A percentile compares a stretch with the other conserved stretches of the same genome.
phyloP scores from a whole-genome alignment of 345 rosid species.

The Cardiospermum halicacabum region DNA sequence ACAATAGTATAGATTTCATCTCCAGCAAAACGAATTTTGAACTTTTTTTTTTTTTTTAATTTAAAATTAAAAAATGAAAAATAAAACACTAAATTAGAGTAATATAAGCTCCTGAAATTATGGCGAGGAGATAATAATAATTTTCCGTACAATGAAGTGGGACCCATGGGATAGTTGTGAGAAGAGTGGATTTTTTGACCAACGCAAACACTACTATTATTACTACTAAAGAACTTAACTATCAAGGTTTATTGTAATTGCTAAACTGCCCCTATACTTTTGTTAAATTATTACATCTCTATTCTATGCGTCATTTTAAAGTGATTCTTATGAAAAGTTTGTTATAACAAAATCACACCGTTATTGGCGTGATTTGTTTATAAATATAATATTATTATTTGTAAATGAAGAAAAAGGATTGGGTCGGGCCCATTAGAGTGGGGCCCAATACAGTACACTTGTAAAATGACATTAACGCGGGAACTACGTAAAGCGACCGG shows the following conservation, averaged over 20 bases:
- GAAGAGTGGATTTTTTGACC: not conserved
- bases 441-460: too few species aligned
- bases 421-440: not conserved
- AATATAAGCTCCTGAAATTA: constrained; percentile 15
- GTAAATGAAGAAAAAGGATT: too few species aligned
- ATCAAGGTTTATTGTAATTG: not conserved
- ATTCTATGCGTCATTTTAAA: too few species aligned
- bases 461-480: constrained; percentile 1
- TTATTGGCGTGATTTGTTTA: too few species aligned
- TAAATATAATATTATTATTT: too few species aligned
- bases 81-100: not conserved
- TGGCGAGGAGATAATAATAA: not conserved
- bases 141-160: constrained; percentile 3
- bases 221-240: too few species aligned
- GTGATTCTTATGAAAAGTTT: too few species aligned
- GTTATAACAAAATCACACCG: too few species aligned
- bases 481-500: not conserved
- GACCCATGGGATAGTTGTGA: not conserved
- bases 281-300: too few species aligned
- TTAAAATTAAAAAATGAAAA: not conserved
- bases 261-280: not conserved
- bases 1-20: not conserved
- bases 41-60: not conserved
- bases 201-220: too few species aligned
- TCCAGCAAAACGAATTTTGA: not conserved